Conservation (phyloP, 2,329 filamentous ascomycete genomes). For the Cyanodermella asteris region DNA sequence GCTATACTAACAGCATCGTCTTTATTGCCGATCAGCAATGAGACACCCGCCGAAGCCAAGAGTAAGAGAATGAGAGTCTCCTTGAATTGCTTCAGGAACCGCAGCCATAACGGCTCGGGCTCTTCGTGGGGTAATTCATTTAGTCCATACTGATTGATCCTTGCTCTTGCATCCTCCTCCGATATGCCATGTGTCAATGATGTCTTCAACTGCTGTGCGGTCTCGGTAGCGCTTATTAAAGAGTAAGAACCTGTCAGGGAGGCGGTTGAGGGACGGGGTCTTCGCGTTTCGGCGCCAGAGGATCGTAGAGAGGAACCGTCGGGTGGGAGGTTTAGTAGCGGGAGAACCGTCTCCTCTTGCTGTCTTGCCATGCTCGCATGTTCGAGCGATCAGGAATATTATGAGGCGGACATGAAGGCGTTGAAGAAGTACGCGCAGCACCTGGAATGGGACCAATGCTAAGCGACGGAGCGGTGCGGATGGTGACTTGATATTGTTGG, state of each 20-base stretch:
- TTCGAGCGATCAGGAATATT: too few relatives aligned
- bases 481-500: too few relatives aligned
- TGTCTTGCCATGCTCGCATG: too few relatives aligned
- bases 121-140: conserved; percentile 92
- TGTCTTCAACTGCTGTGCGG: conserved; percentile 54
- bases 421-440: too few relatives aligned
- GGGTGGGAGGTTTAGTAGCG: conserved; percentile 3
- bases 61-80: conserved; percentile 88
- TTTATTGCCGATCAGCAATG: conserved; percentile 74
- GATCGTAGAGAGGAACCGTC: too few relatives aligned
- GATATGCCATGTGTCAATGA: conserved; percentile 68
- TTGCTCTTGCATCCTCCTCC: conserved; percentile 56
- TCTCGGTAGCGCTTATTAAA: conserved; percentile 53
- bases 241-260: conserved; percentile 34
- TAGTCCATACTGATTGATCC: conserved; percentile 60
- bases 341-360: conserved; percentile 6
- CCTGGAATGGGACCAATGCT: too few relatives aligned
- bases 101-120: conserved; percentile 82
- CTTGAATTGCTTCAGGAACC: conserved; percentile 90
- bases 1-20: conserved; percentile 94
- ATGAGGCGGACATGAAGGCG: conserved; percentile 53
- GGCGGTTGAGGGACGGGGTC: too few relatives aligned
- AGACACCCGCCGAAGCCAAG: conserved; percentile 68
- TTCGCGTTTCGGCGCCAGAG: too few relatives aligned
- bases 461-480: too few relatives aligned